Evolutionary conservation across 495 filamentous ascomycete species (phyloP), one percentile per base, ranked within the genome.

Genomic region (Daldinia bambusicola): DNA sequence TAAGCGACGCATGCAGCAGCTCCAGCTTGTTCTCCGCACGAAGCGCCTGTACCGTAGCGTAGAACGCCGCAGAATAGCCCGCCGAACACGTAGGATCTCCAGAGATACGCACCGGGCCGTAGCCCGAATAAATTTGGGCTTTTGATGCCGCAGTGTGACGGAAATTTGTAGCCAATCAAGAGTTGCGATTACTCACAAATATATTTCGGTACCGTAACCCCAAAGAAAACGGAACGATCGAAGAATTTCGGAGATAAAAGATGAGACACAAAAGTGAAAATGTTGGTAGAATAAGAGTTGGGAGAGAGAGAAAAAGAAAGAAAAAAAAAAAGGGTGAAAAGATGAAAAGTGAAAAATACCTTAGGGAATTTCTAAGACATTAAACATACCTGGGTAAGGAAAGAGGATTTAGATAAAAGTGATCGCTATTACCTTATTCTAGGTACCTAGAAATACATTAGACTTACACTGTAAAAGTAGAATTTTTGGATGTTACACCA

Each of bases 1-100:
- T 53, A 40, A 36, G 58, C 43, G 58, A 63, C 58, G 59, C 59
- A 67, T 64, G 64, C 63, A 63, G 43, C 59, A 26, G n/a, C n/a
- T 61, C 48, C 38, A 65, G 50, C 50, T 53, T 65, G 59, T 72
- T 60, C 69, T 72, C 69, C 63, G 64, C 69, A 72, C 69, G 22
- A 68, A 30, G 50, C 50, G 50, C 26, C 50, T 53, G 50, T 55
- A 50, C 55, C 55, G 70, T 58, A 67, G 64, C 55, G 70, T 58
- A 67, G 64, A 72, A 67, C 53, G 50, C 63, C 43, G 63, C 32
- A 69, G 65, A 69, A 69, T 66, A 61, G 56, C 38, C 56, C 30
- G 70, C 56, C 57, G 62, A 68, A 68, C 50, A 60, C 41, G 61
- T 52, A 67, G 18, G 52, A 58, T n/a, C 50, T 34, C 31, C 14